Evolutionary conservation across 2,329 filamentous ascomycete species (phyloP).

Genomic region (Exophiala calicioides): DNA sequence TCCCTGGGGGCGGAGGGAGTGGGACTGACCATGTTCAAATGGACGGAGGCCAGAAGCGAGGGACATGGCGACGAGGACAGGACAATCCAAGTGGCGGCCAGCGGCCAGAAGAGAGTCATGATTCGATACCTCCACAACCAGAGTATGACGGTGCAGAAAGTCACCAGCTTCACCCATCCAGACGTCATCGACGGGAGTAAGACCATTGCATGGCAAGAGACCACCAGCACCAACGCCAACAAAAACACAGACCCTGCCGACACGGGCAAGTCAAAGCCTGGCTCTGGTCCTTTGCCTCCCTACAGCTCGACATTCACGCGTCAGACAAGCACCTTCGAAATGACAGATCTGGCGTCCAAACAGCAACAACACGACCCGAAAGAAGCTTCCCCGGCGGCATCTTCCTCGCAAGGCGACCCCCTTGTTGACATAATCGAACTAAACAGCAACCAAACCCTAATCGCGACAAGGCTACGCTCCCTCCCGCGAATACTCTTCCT

Average conservation of each 20-base stretch:
- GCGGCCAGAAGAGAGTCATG: slow-evolving; percentile 23
- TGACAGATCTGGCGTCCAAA: neutral
- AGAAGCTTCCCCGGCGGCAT: too few species aligned
- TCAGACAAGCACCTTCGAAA: slow-evolving; percentile 20
- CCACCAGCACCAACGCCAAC: neutral
- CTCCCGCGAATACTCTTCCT: slow-evolving; percentile 21
- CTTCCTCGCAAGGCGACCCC: too few species aligned
- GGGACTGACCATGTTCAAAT: slow-evolving; percentile 18
- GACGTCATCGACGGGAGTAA: slow-evolving; percentile 21
- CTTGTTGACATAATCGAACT: slow-evolving; percentile 17
- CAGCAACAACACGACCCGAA: neutral
- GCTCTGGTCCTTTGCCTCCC: too few species aligned
- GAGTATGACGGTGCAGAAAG: slow-evolving; percentile 10
- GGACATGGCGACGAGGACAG: neutral
- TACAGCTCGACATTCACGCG: slow-evolving; percentile 14
- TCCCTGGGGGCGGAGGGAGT: slow-evolving; percentile 14
- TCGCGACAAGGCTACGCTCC: slow-evolving; percentile 21
- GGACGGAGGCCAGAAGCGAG: slow-evolving; percentile 7
- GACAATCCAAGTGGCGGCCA: slow-evolving; percentile 17
- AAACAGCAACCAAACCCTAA: slow-evolving; percentile 19
- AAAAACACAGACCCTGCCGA: too few species aligned
- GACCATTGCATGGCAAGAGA: slow-evolving; percentile 28
- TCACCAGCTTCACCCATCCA: slow-evolving; percentile 20
- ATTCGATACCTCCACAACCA: slow-evolving; percentile 16
- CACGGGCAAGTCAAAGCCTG: too few species aligned